Evolutionary conservation across 495 filamentous ascomycete species (phyloP).

Genomic region (Penicillium nucicola): DNA sequence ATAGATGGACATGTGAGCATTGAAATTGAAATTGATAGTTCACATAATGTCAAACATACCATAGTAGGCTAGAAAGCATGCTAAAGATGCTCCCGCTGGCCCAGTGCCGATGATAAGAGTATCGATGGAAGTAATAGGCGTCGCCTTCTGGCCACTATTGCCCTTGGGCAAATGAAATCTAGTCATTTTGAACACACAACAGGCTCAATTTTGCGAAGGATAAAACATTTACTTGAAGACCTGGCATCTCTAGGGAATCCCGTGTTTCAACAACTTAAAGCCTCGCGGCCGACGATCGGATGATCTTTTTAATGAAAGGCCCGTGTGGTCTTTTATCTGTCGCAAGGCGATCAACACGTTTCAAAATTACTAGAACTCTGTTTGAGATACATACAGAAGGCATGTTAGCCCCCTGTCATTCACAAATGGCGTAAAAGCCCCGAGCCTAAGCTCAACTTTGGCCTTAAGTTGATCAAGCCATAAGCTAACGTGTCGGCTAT

Average conservation of each 20-base stretch:
- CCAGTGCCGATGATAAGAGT: constrained; percentile 55
- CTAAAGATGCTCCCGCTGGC: constrained; percentile 52
- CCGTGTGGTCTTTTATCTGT: too few relatives aligned
- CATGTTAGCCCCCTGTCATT: too few relatives aligned
- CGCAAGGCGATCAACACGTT: too few relatives aligned
- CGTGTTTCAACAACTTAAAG: too few relatives aligned
- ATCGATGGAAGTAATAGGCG: constrained; percentile 26
- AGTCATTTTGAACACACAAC: constrained; percentile 3
- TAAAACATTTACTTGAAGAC: background rate
- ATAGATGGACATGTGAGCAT: background rate
- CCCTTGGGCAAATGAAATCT: constrained; percentile 9
- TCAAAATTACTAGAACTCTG: too few relatives aligned
- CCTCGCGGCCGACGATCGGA: too few relatives aligned
- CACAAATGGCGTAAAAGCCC: too few relatives aligned
- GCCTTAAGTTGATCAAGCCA: background rate
- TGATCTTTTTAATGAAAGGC: too few relatives aligned
- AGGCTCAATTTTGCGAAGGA: background rate
- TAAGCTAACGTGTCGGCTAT: background rate
- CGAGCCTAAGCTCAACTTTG: background rate
- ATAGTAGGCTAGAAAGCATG: constrained; percentile 52
- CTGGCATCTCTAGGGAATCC: too few relatives aligned
- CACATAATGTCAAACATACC: constrained; percentile 23
- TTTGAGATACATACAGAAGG: too few relatives aligned
- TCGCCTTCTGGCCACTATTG: background rate
- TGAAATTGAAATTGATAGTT: background rate